A percentile compares a stretch with the other conserved stretches of the same genome.
Conservation (phyloP, 768 basidiomycete species). For the Fibroporia radiculosa region DNA sequence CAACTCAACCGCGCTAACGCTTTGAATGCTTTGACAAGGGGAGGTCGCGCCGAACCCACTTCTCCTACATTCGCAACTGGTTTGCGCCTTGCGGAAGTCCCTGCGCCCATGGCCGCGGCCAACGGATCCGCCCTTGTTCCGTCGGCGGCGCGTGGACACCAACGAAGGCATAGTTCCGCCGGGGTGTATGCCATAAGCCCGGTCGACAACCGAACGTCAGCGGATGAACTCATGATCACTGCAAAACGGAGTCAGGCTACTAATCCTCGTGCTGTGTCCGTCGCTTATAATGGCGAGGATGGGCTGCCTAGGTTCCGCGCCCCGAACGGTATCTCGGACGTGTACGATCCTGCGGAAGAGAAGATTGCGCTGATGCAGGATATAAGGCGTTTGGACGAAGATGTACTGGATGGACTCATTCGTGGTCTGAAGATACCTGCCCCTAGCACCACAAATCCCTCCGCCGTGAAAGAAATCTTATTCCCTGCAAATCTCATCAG, state of each 20-base stretch:
- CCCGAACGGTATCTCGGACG: constrained; percentile 59
- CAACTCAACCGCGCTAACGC: constrained; percentile 96
- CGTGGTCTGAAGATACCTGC: constrained; percentile 89
- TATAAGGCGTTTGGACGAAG: constrained; percentile 83
- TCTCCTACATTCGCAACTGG: constrained; percentile 85
- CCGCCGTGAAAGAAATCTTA: constrained; percentile 93
- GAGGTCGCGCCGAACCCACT: constrained; percentile 59
- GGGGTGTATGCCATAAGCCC: constrained; percentile 60
- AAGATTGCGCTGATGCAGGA: constrained; percentile 93
- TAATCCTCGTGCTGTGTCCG: constrained; percentile 80
- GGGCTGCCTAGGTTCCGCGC: constrained; percentile 56
- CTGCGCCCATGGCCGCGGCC: constrained; percentile 27
- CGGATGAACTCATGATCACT: constrained; percentile 70
- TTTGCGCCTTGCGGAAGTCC: constrained; percentile 47
- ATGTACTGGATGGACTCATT: constrained; percentile 85
- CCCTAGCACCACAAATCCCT: constrained; percentile 83
- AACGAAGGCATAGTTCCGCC: constrained; percentile 81
- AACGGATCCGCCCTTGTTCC: constrained; percentile 32
- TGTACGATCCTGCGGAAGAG: constrained; percentile 87
- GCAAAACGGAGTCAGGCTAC: constrained; percentile 63
- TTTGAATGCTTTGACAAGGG: constrained; percentile 76
- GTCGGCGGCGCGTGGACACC: constrained; percentile 46
- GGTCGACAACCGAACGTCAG: constrained; percentile 62
- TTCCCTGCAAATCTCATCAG: constrained; percentile 99
- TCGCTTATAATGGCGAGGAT: constrained; percentile 82